Evolutionary conservation across 192 early-diverging fungal genomes (phyloP), one percentile per base, ranked within the genome.

Genomic region (Umbelopsis sp.): DNA sequence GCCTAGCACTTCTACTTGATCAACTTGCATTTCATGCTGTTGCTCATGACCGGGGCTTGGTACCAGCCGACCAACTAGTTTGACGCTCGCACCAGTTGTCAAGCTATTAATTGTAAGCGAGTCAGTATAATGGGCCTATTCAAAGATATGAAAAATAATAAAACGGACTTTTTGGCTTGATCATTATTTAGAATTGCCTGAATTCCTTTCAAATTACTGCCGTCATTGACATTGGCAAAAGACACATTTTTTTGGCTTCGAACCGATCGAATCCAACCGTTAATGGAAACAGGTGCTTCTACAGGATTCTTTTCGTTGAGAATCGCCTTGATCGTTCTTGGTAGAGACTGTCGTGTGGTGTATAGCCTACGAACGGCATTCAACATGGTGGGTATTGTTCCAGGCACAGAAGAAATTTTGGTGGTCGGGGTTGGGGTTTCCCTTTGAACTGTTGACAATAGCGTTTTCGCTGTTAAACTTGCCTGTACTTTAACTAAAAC

Each of bases 251-350:
- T 95, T 77, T 95, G 93, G 22, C 83, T 73, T 17, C 95, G 89
- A 36, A 94, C 88, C 2, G 95, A 91, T 32, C 89, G 83, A n/a
- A 95, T 79, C 95, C 95, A 96, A 7, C 93, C 95, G 25, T 87
- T 74, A 14, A 93, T 76, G 16, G 80, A 74, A 24, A 90, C 88
- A 31, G 53, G 34, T 21, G 7, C 56, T 6, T 41, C 47, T 31
- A 45, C 24, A 0, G 41, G 21, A 7, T 9, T 21, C 5, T 76
- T 38, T 0, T 36, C 65, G 17, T 52, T 45, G n/a, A 78, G 24
- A 14, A 78, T 9, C 1, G 45, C 29, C 22, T 68, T 69, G 14
- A 78, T 78, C 22, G 72, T 74, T 20, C 49, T 51, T 10, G 70
- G 56, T 31, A 65, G 16, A 43, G 34, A 47, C 32, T 41, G 53